Conservation (phyloP, 2,329 filamentous ascomycete genomes). For the Zelopaecilomyces penicillatus region DNA sequence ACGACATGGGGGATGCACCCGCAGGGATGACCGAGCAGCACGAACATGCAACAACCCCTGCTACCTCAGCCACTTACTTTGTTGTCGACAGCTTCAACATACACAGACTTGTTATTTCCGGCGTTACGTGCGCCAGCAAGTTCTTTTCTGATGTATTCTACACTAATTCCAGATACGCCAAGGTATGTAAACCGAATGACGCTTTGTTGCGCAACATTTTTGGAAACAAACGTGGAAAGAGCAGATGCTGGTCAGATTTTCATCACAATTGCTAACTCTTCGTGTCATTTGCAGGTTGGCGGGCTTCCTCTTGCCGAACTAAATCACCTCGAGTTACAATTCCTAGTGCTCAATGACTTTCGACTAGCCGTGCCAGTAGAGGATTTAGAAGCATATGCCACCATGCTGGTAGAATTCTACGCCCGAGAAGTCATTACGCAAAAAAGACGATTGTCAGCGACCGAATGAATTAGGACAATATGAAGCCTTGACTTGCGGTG, state of each 20-base stretch:
- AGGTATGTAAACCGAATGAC: constrained; percentile 50
- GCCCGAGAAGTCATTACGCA: constrained; percentile 69
- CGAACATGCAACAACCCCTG: constrained; percentile 16
- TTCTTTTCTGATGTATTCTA: constrained; percentile 99
- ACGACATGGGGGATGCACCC: constrained; percentile 24
- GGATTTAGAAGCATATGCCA: constrained; percentile 93
- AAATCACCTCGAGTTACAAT: constrained; percentile 94
- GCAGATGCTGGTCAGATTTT: background rate
- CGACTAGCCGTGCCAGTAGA: constrained; percentile 86
- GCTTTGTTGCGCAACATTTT: background rate
- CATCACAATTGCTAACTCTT: constrained; percentile 10
- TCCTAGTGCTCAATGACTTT: constrained; percentile 92
- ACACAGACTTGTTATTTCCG: constrained; percentile 89
- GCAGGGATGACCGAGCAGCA: constrained; percentile 14
- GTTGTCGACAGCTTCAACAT: constrained; percentile 99
- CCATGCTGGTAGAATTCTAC: constrained; percentile 98
- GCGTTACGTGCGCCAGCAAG: constrained; percentile 96
- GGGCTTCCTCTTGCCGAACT: constrained; percentile 85
- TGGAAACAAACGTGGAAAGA: background rate
- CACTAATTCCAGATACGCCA: constrained; percentile 97
- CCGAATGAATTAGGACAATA: background rate
- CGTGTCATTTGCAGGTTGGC: constrained; percentile 60
- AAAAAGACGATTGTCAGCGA: background rate
- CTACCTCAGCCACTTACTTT: constrained; percentile 53
- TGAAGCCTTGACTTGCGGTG: too few relatives aligned